Evolutionary conservation across 768 basidiomycete species (phyloP), one percentile per base, ranked within the genome.

Genomic region (Amanita rimosa): DNA sequence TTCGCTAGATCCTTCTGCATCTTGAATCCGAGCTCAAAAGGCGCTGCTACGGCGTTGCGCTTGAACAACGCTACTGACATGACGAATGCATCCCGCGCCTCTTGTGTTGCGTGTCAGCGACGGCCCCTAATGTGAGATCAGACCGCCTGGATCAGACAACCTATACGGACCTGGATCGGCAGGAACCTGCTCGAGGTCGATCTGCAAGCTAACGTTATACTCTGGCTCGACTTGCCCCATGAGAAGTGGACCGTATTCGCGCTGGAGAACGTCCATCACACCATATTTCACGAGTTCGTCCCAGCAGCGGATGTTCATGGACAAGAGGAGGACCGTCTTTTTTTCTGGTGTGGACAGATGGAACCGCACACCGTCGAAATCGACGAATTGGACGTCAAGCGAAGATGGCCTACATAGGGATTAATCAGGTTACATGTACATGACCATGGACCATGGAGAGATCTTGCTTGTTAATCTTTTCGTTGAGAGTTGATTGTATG

Each of bases 271-370:
- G 44, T 89, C 80, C 27, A 81, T 58, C 1, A 89, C 96, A 39
- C 95, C 96, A 59, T 89, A 95, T 46, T 75, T 71, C 9, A 83
- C 83, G 39, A 99, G 79, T 62, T 98, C 92, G 52, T 85, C 79
- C 95, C 95, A 99, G 70, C 95, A 99, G 43, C 89, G 84, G 51
- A 98, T 93, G 64, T 84, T 83, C 92, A 99, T 98, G 26, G 95
- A 98, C 17, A 99, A 76, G 34, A 88, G 69, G 17, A 98, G 71
- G 3, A 73, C 61, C 0, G 85, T 83, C 72, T 95, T 90, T 61
- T 84, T 81, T 19, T 87, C 80, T 3, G 86, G 86, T 0, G 93
- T 93, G 11, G 88, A 88, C 41, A 98, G 67, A 64, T 86, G 94
- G 68, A 97, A 99, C 38, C 92, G 80, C 47, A 97, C 93, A 43